Evolutionary conservation across 495 filamentous ascomycete genomes (phyloP).

Genomic region (Xylaria acuta): DNA sequence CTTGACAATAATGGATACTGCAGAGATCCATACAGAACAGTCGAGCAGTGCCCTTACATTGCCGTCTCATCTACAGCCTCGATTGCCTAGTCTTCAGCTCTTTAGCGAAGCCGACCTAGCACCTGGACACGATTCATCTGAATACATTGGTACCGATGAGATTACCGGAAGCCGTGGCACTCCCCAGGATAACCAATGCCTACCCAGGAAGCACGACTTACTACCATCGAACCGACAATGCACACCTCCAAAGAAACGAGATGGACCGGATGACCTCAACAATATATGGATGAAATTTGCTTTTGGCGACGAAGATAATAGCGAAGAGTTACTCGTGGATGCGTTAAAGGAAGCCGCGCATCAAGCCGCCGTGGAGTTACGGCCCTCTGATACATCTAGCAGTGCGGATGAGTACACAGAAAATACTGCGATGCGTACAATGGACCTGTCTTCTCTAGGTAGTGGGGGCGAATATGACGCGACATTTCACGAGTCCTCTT

Average conservation of each 20-base stretch:
- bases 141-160: background rate
- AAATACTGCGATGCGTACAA: slow-evolving; percentile 24
- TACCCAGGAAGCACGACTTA: background rate
- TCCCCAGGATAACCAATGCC: background rate
- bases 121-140: background rate
- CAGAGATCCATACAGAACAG: background rate
- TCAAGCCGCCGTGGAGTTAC: slow-evolving; percentile 39
- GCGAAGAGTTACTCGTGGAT: slow-evolving; percentile 41
- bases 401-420: slow-evolving; percentile 9
- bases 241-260: background rate
- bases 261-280: slow-evolving; percentile 38
- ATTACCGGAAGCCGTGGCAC: background rate
- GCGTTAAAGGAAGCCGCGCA: slow-evolving; percentile 46
- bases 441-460: slow-evolving; percentile 3
- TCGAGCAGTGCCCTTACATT: slow-evolving; percentile 25
- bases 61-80: slow-evolving; percentile 35
- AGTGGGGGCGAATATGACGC: slow-evolving; percentile 12
- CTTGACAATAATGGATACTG: background rate
- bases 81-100: slow-evolving; percentile 31
- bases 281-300: slow-evolving; percentile 50
- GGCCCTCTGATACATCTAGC: slow-evolving; percentile 35
- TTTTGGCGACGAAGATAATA: slow-evolving; percentile 39
- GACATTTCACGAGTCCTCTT: slow-evolving; percentile 27
- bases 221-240: background rate
- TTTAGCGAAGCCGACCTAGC: slow-evolving; percentile 27